A percentile compares a stretch with the other conserved stretches of the same genome.
These are phyloP conservation scores for Xerophyta viscosa DNA, from an alignment of 106 monocot species.

Conservation along the genomic window DNA sequence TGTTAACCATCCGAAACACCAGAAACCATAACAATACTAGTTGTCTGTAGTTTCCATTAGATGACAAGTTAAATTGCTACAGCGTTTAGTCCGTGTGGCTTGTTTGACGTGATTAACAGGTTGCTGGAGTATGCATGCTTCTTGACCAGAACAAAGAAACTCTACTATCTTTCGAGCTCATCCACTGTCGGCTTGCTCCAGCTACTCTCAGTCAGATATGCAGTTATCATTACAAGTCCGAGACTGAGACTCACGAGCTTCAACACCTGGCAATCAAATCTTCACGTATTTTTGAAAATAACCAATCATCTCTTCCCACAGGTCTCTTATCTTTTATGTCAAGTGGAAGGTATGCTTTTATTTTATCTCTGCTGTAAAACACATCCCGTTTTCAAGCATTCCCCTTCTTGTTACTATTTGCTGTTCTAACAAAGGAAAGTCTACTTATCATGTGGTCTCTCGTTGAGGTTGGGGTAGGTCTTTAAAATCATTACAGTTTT, in stretches of 20 bases:
- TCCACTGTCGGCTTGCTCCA: conserved; percentile 42
- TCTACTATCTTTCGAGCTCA: conserved; percentile 43
- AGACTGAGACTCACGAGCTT: conserved; percentile 28
- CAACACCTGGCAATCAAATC: conserved; percentile 40
- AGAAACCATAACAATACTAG: too few species aligned
- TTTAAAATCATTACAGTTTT: conserved; percentile 30
- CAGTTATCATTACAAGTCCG: conserved; percentile 32
- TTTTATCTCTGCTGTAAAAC: neutral
- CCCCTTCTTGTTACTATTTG: neutral
- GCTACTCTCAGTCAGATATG: conserved; percentile 36
- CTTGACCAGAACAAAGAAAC: conserved; percentile 52
- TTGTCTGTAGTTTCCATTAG: too few species aligned
- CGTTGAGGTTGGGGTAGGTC: conserved; percentile 24
- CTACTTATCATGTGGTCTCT: neutral
- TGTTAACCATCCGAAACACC: too few species aligned
- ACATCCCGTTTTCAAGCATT: neutral
- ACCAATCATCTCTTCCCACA: conserved; percentile 15
- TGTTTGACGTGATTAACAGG: conserved; percentile 26
- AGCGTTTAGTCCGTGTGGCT: too few species aligned
- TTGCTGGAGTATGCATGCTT: conserved; percentile 63
- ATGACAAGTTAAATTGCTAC: too few species aligned
- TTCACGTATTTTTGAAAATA: conserved; percentile 46
- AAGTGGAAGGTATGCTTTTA: conserved; percentile 49
- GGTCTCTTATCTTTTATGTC: conserved; percentile 55
- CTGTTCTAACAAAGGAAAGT: neutral